These are phyloP conservation scores for Collybia mongolica DNA, from an alignment of 768 basidiomycete genomes.

Conservation along the genomic window DNA sequence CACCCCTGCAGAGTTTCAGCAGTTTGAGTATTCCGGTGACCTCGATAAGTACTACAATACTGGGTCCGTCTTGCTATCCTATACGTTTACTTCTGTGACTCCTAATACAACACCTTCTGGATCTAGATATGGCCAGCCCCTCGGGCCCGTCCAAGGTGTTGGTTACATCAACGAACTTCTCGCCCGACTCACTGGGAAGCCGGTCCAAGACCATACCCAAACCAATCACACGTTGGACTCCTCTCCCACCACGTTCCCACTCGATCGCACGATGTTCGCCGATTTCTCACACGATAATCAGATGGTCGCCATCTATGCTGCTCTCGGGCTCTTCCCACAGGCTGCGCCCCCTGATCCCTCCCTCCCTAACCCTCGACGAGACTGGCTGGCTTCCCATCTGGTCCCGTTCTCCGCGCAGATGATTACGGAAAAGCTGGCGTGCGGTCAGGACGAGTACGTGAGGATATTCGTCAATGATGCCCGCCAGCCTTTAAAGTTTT, in stretches of 20 bases:
- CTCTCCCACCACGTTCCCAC: slow-evolving; percentile 67
- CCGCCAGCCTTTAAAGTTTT: slow-evolving; percentile 61
- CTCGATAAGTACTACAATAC: slow-evolving; percentile 78
- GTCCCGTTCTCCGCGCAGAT: slow-evolving; percentile 77
- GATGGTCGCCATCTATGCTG: slow-evolving; percentile 77
- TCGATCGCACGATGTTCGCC: slow-evolving; percentile 61
- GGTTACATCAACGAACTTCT: slow-evolving; percentile 91
- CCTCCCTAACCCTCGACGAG: slow-evolving; percentile 29
- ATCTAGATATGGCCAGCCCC: slow-evolving; percentile 59
- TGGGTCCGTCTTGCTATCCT: slow-evolving; percentile 47
- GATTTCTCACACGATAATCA: slow-evolving; percentile 89
- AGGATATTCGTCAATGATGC: slow-evolving; percentile 81
- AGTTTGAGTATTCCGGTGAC: slow-evolving; percentile 70
- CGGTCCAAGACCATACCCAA: slow-evolving; percentile 69
- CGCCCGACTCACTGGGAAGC: slow-evolving; percentile 65
- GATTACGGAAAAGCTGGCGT: slow-evolving; percentile 69
- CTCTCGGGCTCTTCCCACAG: slow-evolving; percentile 52
- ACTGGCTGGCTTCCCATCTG: slow-evolving; percentile 57
- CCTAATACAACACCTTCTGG: background rate
- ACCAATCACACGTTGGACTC: slow-evolving; percentile 74
- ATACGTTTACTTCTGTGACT: background rate
- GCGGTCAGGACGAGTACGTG: slow-evolving; percentile 50
- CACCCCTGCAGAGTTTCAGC: slow-evolving; percentile 55
- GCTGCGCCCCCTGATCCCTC: slow-evolving; percentile 29
- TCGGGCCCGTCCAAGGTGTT: slow-evolving; percentile 80